phyloP scores from a whole-genome alignment of 495 filamentous ascomycete genomes.

The Elasticomyces elasticus region DNA sequence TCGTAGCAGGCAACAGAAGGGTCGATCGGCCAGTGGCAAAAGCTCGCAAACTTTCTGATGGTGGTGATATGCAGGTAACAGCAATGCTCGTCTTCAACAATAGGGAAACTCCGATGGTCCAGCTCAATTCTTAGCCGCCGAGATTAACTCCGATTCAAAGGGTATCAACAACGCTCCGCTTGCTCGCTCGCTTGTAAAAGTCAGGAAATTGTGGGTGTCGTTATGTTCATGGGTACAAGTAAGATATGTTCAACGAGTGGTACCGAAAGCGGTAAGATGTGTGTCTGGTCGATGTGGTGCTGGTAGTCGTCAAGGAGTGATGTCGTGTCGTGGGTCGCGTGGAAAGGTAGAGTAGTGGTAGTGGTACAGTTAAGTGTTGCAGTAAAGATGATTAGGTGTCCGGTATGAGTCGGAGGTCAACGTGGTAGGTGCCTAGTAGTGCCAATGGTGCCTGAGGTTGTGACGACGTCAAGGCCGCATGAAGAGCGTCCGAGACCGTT shows the following conservation, averaged over 20 bases:
- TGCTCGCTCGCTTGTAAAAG: constrained; percentile 10
- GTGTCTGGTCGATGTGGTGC: neutral
- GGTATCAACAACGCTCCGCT: constrained; percentile 18
- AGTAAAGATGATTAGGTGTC: neutral
- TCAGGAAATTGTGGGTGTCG: constrained; percentile 13
- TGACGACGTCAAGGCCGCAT: constrained; percentile 3
- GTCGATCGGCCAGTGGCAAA: constrained; percentile 7
- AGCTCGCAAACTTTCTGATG: constrained; percentile 11
- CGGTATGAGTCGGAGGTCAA: neutral
- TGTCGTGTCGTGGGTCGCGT: constrained; percentile 1
- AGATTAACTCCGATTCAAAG: neutral
- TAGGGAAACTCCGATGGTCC: constrained; percentile 1
- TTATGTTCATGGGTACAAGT: constrained; percentile 18
- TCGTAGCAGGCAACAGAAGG: neutral
- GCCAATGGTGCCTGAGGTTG: constrained; percentile 7
- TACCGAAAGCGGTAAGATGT: neutral
- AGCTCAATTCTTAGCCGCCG: neutral
- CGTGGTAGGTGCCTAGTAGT: neutral
- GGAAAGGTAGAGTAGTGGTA: neutral
- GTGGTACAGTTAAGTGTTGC: neutral
- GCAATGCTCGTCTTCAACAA: constrained; percentile 2
- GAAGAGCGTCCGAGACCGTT: neutral
- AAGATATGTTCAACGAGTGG: constrained; percentile 9
- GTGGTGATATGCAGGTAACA: constrained; percentile 3
- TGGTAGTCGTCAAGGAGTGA: neutral